These are phyloP conservation scores for Fusarium torulosum DNA, from an alignment of 2,329 filamentous ascomycete species.

Conservation along the genomic window DNA sequence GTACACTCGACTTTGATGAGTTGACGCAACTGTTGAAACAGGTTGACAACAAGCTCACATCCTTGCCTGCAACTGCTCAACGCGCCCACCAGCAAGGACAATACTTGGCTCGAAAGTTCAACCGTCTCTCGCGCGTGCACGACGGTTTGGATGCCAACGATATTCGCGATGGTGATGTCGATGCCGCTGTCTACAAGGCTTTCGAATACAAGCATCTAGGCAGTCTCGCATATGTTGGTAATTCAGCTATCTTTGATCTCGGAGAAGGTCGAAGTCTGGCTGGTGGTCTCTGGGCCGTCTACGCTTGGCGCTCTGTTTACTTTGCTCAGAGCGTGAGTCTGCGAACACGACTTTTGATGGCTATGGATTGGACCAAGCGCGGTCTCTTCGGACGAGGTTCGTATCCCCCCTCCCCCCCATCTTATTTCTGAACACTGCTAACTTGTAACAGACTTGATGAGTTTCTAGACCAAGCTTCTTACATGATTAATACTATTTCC, in stretches of 20 bases:
- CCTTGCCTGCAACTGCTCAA: slow-evolving; percentile 93
- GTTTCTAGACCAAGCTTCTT: slow-evolving; percentile 55
- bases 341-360: slow-evolving; percentile 86
- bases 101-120: slow-evolving; percentile 94
- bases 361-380: slow-evolving; percentile 99
- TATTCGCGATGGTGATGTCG: slow-evolving; percentile 87
- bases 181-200: slow-evolving; percentile 91
- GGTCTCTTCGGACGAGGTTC: slow-evolving; percentile 94
- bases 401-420: slow-evolving; percentile 50
- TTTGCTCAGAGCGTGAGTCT: slow-evolving; percentile 98
- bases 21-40: slow-evolving; percentile 88
- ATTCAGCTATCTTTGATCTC: slow-evolving; percentile 94
- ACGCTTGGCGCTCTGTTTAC: slow-evolving; percentile 95
- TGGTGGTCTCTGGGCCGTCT: slow-evolving; percentile 91
- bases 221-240: slow-evolving; percentile 93
- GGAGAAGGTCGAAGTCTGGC: slow-evolving; percentile 80
- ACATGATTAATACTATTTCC: slow-evolving; percentile 1
- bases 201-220: slow-evolving; percentile 96
- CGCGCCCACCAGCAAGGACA: slow-evolving; percentile 95
- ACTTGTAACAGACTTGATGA: slow-evolving; percentile 62
- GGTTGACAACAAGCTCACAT: slow-evolving; percentile 95
- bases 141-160: slow-evolving; percentile 84
- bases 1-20: slow-evolving; percentile 94
- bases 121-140: slow-evolving; percentile 83
- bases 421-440: slow-evolving; percentile 5